phyloP scores from a whole-genome alignment of 2,329 filamentous ascomycete genomes.

The Neoscytalidium dimidiatum region DNA sequence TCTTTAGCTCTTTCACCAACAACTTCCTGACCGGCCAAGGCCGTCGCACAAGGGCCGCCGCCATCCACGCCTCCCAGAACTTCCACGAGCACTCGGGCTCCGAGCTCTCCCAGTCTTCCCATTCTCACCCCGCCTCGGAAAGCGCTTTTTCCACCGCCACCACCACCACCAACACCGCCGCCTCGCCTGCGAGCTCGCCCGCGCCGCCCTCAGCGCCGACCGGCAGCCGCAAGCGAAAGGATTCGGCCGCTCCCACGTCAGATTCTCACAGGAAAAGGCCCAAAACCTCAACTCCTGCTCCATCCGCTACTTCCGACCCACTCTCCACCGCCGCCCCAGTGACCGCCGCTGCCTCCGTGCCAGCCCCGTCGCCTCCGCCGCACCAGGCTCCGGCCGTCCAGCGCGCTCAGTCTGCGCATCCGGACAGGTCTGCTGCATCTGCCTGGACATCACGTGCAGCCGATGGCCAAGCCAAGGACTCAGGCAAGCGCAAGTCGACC shows the following conservation, averaged over 20 bases:
- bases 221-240: constrained; percentile 15
- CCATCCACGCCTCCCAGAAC: background rate
- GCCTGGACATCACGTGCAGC: constrained; percentile 2
- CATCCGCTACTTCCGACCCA: constrained; percentile 4
- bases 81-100: constrained; percentile 13
- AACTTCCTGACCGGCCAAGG: constrained; percentile 8
- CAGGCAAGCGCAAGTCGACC: constrained; percentile 5
- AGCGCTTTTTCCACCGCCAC: constrained; percentile 12
- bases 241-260: constrained; percentile 12
- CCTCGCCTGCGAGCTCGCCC: constrained; percentile 17
- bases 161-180: background rate
- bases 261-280: constrained; percentile 9
- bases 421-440: background rate
- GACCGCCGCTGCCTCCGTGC: background rate
- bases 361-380: constrained; percentile 2
- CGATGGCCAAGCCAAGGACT: constrained; percentile 4
- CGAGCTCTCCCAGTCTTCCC: background rate
- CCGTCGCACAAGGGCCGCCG: constrained; percentile 15
- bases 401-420: background rate
- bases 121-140: constrained; percentile 1
- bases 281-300: background rate
- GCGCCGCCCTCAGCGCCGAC: constrained; percentile 1
- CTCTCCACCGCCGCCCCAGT: background rate
- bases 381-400: background rate
- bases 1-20: constrained; percentile 18